Percentiles rank a stretch among this genome's conserved stretches.
Evolutionary conservation across 805 yeast genomes (phyloP).

Genomic region (Ogataea ganodermae): DNA sequence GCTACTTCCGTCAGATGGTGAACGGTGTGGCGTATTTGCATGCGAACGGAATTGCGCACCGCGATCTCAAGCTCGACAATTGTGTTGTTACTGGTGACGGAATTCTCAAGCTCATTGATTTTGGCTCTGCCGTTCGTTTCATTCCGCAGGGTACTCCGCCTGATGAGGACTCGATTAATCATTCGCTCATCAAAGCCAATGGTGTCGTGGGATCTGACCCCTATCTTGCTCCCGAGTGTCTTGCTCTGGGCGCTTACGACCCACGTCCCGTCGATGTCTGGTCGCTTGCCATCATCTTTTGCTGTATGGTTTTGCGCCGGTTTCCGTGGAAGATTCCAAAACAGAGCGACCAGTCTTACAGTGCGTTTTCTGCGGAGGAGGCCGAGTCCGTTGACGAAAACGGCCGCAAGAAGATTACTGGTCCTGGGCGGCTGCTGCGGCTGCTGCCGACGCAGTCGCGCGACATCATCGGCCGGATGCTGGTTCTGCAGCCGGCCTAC

Average conservation of each 20-base stretch:
- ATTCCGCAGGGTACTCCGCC: constrained; percentile 39
- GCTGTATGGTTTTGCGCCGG: constrained; percentile 83
- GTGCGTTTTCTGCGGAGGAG: constrained; percentile 51
- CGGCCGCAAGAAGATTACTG: constrained; percentile 37
- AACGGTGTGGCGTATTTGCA: constrained; percentile 79
- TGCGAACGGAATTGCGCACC: constrained; percentile 81
- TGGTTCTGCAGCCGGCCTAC: constrained; percentile 55
- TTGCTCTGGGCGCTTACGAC: constrained; percentile 60
- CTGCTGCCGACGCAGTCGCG: constrained; percentile 71
- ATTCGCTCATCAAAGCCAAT: constrained; percentile 58
- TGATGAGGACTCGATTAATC: constrained; percentile 35
- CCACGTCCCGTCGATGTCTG: constrained; percentile 89
- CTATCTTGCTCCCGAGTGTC: constrained; percentile 90
- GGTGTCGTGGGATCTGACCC: constrained; percentile 98
- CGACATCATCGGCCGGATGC: constrained; percentile 62
- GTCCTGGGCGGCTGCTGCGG: constrained; percentile 73
- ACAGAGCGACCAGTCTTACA: constrained; percentile 69
- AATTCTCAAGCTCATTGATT: constrained; percentile 83
- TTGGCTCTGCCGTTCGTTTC: constrained; percentile 89
- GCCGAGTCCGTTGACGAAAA: constrained; percentile 29
- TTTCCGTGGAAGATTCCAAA: constrained; percentile 98
- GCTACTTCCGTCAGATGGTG: constrained; percentile 82
- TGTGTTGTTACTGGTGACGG: constrained; percentile 82
- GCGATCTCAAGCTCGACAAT: constrained; percentile 90
- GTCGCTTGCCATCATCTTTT: constrained; percentile 90